A percentile compares a stretch with the other conserved stretches of the same genome.
Evolutionary conservation across 495 filamentous ascomycete genomes (phyloP).

Genomic region (Astrocystis sublimbata): DNA sequence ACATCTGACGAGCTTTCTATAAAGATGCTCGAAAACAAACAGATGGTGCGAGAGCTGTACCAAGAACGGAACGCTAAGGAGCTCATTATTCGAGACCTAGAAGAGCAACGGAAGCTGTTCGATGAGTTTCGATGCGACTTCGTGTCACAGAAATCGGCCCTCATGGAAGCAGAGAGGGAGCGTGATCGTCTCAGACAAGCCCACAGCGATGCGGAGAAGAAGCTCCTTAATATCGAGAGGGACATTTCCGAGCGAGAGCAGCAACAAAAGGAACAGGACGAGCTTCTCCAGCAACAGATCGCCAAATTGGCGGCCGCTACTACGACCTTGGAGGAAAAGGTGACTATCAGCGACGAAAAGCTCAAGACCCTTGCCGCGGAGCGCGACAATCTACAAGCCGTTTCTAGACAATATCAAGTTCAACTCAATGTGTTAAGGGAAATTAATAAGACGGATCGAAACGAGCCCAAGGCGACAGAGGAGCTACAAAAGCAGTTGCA

Average conservation of each 20-base stretch:
- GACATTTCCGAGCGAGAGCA: slow-evolving; percentile 36
- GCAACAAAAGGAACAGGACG: slow-evolving; percentile 42
- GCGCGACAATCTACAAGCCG: slow-evolving; percentile 26
- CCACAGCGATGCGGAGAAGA: slow-evolving; percentile 34
- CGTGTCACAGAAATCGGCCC: slow-evolving; percentile 37
- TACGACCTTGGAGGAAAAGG: slow-evolving; percentile 38
- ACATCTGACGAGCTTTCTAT: slow-evolving; percentile 29
- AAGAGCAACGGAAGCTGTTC: slow-evolving; percentile 43
- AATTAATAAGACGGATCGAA: slow-evolving; percentile 22
- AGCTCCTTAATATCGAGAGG: slow-evolving; percentile 33
- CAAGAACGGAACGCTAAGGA: slow-evolving; percentile 33
- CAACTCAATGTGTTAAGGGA: slow-evolving; percentile 13
- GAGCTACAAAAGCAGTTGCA: slow-evolving; percentile 31
- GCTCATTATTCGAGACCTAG: slow-evolving; percentile 37
- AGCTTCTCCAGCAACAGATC: slow-evolving; percentile 37
- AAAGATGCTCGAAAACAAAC: slow-evolving; percentile 28
- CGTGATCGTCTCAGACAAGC: slow-evolving; percentile 37
- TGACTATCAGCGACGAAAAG: slow-evolving; percentile 41
- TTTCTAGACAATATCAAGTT: slow-evolving; percentile 26
- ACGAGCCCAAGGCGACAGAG: slow-evolving; percentile 19
- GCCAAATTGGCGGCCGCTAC: slow-evolving; percentile 36
- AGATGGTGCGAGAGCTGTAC: slow-evolving; percentile 27
- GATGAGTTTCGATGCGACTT: slow-evolving; percentile 47
- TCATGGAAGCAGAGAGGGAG: slow-evolving; percentile 45
- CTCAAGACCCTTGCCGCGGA: slow-evolving; percentile 31